Evolutionary conservation across 345 rosid genomes (phyloP), one percentile per base, ranked within the genome.

Genomic region (Xanthoceras sorbifolium): DNA sequence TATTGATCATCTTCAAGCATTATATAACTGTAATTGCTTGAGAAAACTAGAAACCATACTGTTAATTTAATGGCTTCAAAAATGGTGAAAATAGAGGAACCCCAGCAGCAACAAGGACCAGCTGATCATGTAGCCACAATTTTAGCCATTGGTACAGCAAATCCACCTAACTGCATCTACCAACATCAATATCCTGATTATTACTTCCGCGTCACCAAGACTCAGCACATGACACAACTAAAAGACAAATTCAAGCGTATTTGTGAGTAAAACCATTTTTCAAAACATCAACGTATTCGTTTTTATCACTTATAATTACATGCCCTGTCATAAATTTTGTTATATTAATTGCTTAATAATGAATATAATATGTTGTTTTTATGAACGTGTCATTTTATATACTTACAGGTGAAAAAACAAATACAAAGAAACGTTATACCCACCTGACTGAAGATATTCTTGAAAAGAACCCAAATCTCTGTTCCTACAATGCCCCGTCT

Each of bases 401-500:
- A 36, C 0, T 36, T 36, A 36, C 40, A 36, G 40, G 40, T 36
- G 40, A 4, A 36, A 36, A 36, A 36, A 36, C 8, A 36, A 36
- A 36, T 3, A 3, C 9, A 3, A 36, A 36, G 40, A 36, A 36
- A 5, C 9, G 8, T 36, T 36, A 36, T 9, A 36, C 9, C 40
- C 8, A 36, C 40, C 6, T 36, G 40, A 81, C 72, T 0, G 85
- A 84, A 62, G 87, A 84, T 29, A 76, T 82, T 10, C 25, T 64
- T 3, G 9, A 64, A 32, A 42, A 64, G 18, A 32, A 64, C 10
- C 46, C 46, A 7, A 17, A 12, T 82, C 52, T 84, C 0, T 65
- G 81, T 28, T 72, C 26, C 11, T 77, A 79, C 60, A 70, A 18
- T 81, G 77, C 79, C 3, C 76, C 85, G 15, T 84, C 87, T 1